Base-by-base conservation (phyloP, 1,139 yeast species). In the Protomyces gravidus region DNA sequence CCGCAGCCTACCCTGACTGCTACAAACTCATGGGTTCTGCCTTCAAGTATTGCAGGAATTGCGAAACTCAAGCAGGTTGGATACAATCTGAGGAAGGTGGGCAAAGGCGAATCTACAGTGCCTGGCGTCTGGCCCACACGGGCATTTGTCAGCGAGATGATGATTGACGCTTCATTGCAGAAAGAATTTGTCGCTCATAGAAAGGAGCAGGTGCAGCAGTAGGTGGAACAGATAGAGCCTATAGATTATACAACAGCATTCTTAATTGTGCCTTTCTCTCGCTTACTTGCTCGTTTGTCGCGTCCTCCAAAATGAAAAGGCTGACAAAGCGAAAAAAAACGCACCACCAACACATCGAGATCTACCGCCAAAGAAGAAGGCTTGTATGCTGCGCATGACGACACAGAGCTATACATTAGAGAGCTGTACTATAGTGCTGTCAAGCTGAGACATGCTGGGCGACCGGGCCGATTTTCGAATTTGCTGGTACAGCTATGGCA, bases 121-220 rank as follows among this genome's bases (percentile, higher is more conserved):
- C 42, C 42, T 1, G 42, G 42, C 9, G 42, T 36, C 23, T 36
- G 42, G 42, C 42, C 42, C 11, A 36, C 42, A 5, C n/a, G 23
- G 5, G 42, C 42, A 13, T 36, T 36, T 36, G 42, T 36, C 21
- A 36, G 42, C 42, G 42, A 36, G 42, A 36, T 36, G 42, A 36
- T 36, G 42, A 17, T 17, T n/a, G 42, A 36, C 21, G 11, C 19
- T n/a, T 15, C 23, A 6, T 36, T 36, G 42, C 19, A n/a, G 19
- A 36, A 36, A 23, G 21, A 36, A 17, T 36, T 36, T 9, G 17
- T 36, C 21, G 42, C 42, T 19, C 42, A 36, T 17, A 15, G 42
- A 13, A 36, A 36, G 21, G 42, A 36, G 42, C 42, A 36, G 19
- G 11, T 15, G 21, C 11, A n/a, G 19, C 32, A 28, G 32, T 13